Evolutionary conservation across 2,329 filamentous ascomycete species (phyloP).

Genomic region (Triangularia verruculosa): DNA sequence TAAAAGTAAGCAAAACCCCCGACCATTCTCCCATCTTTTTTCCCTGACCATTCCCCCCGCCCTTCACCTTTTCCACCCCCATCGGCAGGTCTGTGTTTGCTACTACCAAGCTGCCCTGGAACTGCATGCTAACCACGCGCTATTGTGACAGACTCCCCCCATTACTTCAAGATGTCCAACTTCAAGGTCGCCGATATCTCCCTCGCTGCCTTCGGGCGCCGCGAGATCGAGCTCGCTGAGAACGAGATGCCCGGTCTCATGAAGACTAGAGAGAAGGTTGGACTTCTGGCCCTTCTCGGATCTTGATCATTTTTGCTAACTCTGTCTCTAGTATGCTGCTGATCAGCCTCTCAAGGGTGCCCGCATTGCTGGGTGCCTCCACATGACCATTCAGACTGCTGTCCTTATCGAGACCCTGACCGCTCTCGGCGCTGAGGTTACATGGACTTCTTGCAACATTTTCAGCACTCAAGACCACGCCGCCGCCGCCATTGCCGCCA

Average conservation of each 20-base stretch:
- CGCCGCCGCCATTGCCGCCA: conserved; percentile 91
- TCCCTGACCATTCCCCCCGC: conserved; percentile 6
- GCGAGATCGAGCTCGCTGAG: conserved; percentile 98
- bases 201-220: conserved; percentile 96
- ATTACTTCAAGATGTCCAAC: conserved; percentile 60
- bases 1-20: conserved; percentile 14
- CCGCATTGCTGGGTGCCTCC: conserved; percentile 94
- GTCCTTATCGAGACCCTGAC: conserved; percentile 98
- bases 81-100: conserved; percentile 4
- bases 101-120: background rate
- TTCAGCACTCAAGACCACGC: conserved; percentile 99
- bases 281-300: background rate
- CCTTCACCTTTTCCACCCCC: background rate
- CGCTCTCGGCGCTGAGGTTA: conserved; percentile 93
- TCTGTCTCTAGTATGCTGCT: conserved; percentile 68
- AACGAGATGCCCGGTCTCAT: conserved; percentile 98
- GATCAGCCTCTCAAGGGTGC: conserved; percentile 94
- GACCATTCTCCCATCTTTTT: conserved; percentile 20
- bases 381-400: conserved; percentile 99
- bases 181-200: conserved; percentile 99
- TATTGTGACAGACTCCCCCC: background rate
- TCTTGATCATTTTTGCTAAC: background rate
- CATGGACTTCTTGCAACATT: conserved; percentile 99
- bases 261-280: conserved; percentile 61
- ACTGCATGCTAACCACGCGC: background rate